Evolutionary conservation across 106 monocot genomes (phyloP).

Genomic region (Dendrobium huoshanense): DNA sequence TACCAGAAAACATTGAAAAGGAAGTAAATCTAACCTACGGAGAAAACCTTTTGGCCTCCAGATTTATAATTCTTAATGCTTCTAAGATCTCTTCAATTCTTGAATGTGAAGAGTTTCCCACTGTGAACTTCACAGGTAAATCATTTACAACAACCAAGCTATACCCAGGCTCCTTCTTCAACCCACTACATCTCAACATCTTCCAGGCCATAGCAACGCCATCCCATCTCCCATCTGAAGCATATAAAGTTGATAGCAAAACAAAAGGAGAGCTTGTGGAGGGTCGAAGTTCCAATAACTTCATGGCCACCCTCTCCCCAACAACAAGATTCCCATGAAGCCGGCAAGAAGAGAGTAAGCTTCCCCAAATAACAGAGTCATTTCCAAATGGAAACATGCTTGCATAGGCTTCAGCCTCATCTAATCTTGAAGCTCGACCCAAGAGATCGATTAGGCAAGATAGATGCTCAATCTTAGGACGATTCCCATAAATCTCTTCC

Average conservation of each 20-base stretch:
- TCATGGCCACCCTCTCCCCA: slow-evolving; percentile 39
- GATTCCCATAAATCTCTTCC: slow-evolving; percentile 19
- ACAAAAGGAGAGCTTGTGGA: slow-evolving; percentile 52
- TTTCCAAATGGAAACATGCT: slow-evolving; percentile 18
- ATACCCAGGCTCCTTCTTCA: slow-evolving; percentile 44
- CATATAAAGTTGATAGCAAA: slow-evolving; percentile 52
- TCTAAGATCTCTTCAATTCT: slow-evolving; percentile 34
- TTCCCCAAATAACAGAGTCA: slow-evolving; percentile 49
- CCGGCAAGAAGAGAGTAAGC: slow-evolving; percentile 56
- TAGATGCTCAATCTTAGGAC: slow-evolving; percentile 45
- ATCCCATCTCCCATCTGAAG: slow-evolving; percentile 45
- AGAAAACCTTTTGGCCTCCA: background rate
- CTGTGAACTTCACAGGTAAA: slow-evolving; percentile 25
- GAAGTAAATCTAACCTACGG: background rate
- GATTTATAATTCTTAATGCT: slow-evolving; percentile 21
- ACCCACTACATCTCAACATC: slow-evolving; percentile 24
- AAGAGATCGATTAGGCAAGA: slow-evolving; percentile 62
- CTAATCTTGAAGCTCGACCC: slow-evolving; percentile 53
- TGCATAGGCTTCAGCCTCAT: slow-evolving; percentile 48
- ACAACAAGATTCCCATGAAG: slow-evolving; percentile 34
- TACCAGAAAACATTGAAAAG: background rate
- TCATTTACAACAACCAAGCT: slow-evolving; percentile 42
- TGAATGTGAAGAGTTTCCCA: slow-evolving; percentile 37
- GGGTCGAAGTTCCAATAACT: slow-evolving; percentile 36
- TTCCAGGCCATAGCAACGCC: slow-evolving; percentile 34